These are phyloP conservation scores for Skeletonema marinoi DNA, from an alignment of 108 stramenopile genomes.

Conservation along the genomic window DNA sequence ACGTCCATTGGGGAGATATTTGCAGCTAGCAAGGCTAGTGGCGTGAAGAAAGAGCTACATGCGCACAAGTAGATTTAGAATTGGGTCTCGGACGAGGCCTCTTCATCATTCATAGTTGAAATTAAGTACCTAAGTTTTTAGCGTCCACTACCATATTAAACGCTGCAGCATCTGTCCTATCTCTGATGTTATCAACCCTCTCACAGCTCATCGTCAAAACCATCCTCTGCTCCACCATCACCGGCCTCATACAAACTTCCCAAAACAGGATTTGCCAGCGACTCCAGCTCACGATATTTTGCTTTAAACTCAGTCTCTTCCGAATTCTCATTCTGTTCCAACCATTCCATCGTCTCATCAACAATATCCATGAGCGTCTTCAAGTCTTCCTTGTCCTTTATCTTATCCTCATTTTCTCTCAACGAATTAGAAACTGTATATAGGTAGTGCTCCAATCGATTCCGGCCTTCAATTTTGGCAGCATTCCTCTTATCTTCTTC, in stretches of 20 bases:
- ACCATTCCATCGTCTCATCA: slow-evolving; percentile 94
- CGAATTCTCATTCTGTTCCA: slow-evolving; percentile 93
- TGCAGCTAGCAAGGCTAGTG: slow-evolving; percentile 44
- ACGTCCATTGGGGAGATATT: slow-evolving; percentile 63
- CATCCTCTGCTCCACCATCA: slow-evolving; percentile 52
- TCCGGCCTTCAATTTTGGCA: slow-evolving; percentile 87
- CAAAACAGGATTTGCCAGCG: slow-evolving; percentile 90
- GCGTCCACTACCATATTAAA: no score
- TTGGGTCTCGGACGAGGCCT: not conserved
- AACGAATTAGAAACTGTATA: slow-evolving; percentile 90
- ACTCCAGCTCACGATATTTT: slow-evolving; percentile 92
- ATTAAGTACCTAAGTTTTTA: no score
- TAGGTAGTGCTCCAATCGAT: slow-evolving; percentile 91
- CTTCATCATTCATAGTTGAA: not conserved
- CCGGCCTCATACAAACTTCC: slow-evolving; percentile 67
- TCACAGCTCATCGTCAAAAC: slow-evolving; percentile 79
- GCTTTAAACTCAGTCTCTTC: slow-evolving; percentile 83
- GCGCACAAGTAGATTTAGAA: not conserved
- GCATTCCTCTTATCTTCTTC: slow-evolving; percentile 88
- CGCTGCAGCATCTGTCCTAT: no score
- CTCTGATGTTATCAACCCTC: not conserved
- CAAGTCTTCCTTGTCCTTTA: slow-evolving; percentile 80
- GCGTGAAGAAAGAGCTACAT: not conserved
- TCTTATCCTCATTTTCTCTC: slow-evolving; percentile 87
- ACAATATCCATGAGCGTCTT: slow-evolving; percentile 81